Evolutionary conservation across 1,284 basidiomycete genomes (phyloP), one percentile per base, ranked within the genome.

Genomic region (Leccinum fuscescens): DNA sequence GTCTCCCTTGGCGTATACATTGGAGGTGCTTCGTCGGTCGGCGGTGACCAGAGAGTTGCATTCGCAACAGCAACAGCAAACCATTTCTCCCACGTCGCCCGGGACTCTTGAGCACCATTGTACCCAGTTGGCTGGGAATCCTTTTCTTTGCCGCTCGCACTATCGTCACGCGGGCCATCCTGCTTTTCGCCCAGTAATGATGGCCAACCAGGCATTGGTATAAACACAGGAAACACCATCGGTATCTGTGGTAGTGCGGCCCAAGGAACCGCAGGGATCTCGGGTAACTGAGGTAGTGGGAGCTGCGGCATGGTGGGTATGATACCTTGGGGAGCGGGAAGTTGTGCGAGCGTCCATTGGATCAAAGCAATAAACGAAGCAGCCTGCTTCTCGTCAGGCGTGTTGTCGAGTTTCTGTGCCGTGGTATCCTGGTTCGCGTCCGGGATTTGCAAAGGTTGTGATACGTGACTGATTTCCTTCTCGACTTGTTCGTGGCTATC

Each of bases 221-320:
- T 83, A 62, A 88, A 82, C 39, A 92, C 82, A 5, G 90, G 89
- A 80, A 92, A 90, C n/a, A 89, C 87, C 72, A 89, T 80, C 0
- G 89, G 88, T 60, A 92, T 82, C 64, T 90, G 88, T 3, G 86
- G 86, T 12, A 91, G 73, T 17, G 81, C 82, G 49, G 76, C 82
- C 89, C 89, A 90, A n/a, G 82, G 80, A 53, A 84, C 80, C 31
- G 78, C 76, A 33, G 84, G 82, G 67, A 86, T 85, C 39, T 73
- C 79, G 11, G 77, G 76, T 8, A 86, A 72, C 46, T 84, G 81
- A 22, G 80, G 82, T 29, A 86, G 75, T 37, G 82, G 82, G 33
- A 88, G 75, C 61, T 85, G 82, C 17, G 85, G 82, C 60, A 88
- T 82, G 56, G 82, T 80, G 33, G 82, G 80, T 77, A 75, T 79